Evolutionary conservation across 805 yeast species (phyloP).

Genomic region (Cyberlindnera euphorbiae): DNA sequence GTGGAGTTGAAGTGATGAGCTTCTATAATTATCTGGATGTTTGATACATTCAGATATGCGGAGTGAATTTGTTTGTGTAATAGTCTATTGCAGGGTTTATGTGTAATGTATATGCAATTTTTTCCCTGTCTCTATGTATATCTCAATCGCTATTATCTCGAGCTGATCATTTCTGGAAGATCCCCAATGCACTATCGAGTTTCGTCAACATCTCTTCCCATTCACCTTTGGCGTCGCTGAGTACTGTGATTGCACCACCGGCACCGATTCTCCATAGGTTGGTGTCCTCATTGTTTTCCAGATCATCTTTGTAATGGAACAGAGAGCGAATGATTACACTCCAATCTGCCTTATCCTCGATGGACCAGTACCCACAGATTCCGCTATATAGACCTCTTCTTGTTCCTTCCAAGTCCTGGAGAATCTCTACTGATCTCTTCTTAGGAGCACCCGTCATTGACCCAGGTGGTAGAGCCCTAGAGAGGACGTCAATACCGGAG

Average conservation of each 20-base stretch:
- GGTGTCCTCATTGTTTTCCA: slow-evolving; percentile 23
- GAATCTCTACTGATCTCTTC: slow-evolving; percentile 80
- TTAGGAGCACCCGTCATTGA: slow-evolving; percentile 99
- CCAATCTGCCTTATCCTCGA: slow-evolving; percentile 89
- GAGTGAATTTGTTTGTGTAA: neutral
- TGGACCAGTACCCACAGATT: slow-evolving; percentile 91
- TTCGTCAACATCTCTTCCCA: slow-evolving; percentile 89
- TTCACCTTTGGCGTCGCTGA: slow-evolving; percentile 79
- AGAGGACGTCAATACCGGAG: slow-evolving; percentile 74
- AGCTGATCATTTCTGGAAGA: no score
- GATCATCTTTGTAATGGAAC: slow-evolving; percentile 56
- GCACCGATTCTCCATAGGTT: slow-evolving; percentile 86
- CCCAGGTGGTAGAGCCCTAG: slow-evolving; percentile 88
- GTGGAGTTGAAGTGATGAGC: slow-evolving; percentile 62
- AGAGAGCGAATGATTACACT: slow-evolving; percentile 88
- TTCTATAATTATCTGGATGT: no score
- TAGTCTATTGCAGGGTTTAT: no score
- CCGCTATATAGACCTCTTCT: slow-evolving; percentile 88
- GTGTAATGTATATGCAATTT: no score
- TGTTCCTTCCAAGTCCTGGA: slow-evolving; percentile 40
- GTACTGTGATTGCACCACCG: slow-evolving; percentile 94
- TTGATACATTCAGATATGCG: no score
- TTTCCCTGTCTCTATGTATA: no score
- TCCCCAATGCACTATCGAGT: slow-evolving; percentile 60
- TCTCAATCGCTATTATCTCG: no score